Conservation (phyloP, 352 stramenopile species). For the Aphanomyces stellatus region DNA sequence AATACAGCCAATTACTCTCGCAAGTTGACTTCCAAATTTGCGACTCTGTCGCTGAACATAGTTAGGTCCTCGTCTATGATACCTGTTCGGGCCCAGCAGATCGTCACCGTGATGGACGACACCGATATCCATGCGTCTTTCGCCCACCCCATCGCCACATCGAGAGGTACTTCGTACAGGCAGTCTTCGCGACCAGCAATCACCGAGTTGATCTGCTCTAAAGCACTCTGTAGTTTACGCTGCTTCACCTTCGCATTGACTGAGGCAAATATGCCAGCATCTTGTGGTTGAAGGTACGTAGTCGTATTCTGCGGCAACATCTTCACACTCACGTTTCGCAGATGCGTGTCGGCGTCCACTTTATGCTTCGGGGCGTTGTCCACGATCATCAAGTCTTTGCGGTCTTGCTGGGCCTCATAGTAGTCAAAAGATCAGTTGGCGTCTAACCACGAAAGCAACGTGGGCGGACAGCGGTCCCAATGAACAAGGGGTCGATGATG, state of each 20-base stretch:
- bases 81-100: neutral
- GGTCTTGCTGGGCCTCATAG: neutral
- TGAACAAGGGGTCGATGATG: neutral
- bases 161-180: neutral
- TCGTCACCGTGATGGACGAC: neutral
- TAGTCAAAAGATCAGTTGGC: slow-evolving; percentile 3
- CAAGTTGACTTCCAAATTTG: neutral
- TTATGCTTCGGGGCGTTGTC: neutral
- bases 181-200: neutral
- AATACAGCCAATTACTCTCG: neutral
- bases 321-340: neutral
- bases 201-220: neutral
- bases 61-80: neutral
- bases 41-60: neutral
- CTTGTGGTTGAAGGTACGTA: neutral
- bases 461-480: neutral
- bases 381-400: neutral
- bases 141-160: neutral
- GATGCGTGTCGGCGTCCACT: neutral
- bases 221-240: neutral
- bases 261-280: neutral
- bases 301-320: neutral
- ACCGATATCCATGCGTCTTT: neutral
- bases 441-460: neutral
- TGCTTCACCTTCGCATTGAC: neutral